These are phyloP conservation scores for Colletotrichum costaricense DNA, from an alignment of 2,329 filamentous ascomycete genomes.

Conservation along the genomic window DNA sequence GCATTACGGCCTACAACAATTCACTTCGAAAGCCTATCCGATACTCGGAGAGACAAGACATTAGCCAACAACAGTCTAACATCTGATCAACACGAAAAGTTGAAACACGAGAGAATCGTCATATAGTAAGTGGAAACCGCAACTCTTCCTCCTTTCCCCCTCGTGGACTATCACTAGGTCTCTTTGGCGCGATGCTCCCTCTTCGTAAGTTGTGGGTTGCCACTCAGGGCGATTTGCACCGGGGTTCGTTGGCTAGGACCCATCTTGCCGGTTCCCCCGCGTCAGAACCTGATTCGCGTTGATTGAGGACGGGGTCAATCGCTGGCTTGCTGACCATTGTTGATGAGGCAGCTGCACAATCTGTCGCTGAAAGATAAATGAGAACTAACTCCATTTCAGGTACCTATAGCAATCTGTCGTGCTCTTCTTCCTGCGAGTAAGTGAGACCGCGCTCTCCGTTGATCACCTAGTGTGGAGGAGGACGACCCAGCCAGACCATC, in stretches of 20 bases:
- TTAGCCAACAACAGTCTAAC: background rate
- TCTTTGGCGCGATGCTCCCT: background rate
- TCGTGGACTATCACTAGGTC: background rate
- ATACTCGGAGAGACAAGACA: background rate
- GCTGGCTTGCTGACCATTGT: background rate
- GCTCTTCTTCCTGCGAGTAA: slow-evolving; percentile 34
- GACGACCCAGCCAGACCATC: background rate
- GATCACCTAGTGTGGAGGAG: background rate
- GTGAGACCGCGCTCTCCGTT: background rate
- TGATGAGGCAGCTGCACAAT: background rate
- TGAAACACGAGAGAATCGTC: background rate
- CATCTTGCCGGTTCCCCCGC: slow-evolving; percentile 22
- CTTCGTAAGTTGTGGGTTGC: background rate
- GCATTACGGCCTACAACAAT: background rate
- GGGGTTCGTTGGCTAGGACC: slow-evolving; percentile 23
- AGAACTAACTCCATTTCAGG: slow-evolving; percentile 16
- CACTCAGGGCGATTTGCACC: slow-evolving; percentile 14
- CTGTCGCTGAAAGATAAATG: background rate
- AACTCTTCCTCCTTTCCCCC: background rate
- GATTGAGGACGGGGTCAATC: background rate
- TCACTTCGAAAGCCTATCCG: background rate
- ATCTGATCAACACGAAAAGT: background rate
- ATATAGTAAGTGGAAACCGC: background rate
- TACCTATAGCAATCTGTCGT: background rate
- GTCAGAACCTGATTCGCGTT: slow-evolving; percentile 15